Evolutionary conservation across 2,329 filamentous ascomycete genomes (phyloP), one percentile per base, ranked within the genome.

Genomic region (Bipolaris gigantea): DNA sequence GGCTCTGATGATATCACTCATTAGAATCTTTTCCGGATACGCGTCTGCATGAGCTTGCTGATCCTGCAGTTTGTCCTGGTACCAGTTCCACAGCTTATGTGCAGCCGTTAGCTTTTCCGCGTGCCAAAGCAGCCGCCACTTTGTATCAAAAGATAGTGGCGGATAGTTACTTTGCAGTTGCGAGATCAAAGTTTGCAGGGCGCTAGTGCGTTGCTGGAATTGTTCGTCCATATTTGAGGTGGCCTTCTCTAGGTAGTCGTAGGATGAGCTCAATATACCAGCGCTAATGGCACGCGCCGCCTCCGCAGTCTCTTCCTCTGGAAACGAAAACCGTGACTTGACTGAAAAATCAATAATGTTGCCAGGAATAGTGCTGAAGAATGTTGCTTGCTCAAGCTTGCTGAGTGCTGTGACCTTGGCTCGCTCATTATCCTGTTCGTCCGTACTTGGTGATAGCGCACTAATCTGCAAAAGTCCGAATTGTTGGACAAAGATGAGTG

Each of bases 301-400:
- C 55, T 83, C 77, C 55, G 89, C 87, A 23, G 95, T 82, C 64
- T 96, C 90, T 21, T 84, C 79, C 16, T 82, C 75, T 0, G 85
- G 80, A 61, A 94, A 96, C 4, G 82, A 80, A 42, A 87, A 78
- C 50, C 86, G 85, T 35, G 84, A 80, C 59, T 85, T 84, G 39
- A 86, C 83, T 39, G 88, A 84, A 65, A 99, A 91, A 57, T 92
- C 86, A n/a, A 99, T 77, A n/a, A 93, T 89, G 65, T 92, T 97
- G 66, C 90, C 86, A 57, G 87, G 83, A 69, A 89, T 86, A 43
- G 85, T 85, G 2, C 92, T 92, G 70, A 91, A 97, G 75, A 97
- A 97, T 1, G 97, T 89, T 2, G 92, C 92, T 76, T 99, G 92
- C 69, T 97, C 91, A 36, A 99, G 82, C 75, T 94, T 96, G 75